phyloP scores from a whole-genome alignment of 1,284 basidiomycete species.

The Sutorius eximius region DNA sequence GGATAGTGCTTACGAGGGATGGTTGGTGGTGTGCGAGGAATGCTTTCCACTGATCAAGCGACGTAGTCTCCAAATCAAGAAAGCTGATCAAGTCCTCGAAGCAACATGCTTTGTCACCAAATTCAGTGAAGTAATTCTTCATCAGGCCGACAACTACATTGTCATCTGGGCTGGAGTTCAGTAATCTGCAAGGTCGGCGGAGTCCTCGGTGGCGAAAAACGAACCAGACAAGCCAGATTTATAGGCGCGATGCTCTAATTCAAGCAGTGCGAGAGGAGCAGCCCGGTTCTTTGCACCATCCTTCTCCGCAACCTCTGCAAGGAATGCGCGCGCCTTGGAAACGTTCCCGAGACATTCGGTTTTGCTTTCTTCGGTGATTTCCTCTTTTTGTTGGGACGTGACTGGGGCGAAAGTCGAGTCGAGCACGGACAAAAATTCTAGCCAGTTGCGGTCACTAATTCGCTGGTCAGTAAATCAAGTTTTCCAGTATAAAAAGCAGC shows the following conservation, averaged over 20 bases:
- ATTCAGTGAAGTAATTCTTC: constrained; percentile 67
- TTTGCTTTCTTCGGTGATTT: constrained; percentile 32
- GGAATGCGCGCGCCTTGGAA: constrained; percentile 49
- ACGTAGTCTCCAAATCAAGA: constrained; percentile 47
- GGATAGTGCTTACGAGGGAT: constrained; percentile 47
- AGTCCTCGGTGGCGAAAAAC: constrained; percentile 31
- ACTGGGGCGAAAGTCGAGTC: constrained; percentile 60
- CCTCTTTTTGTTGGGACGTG: constrained; percentile 26
- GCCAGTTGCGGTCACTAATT: constrained; percentile 79
- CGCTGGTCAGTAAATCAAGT: constrained; percentile 7
- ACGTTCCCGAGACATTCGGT: constrained; percentile 41
- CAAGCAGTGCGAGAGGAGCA: constrained; percentile 65
- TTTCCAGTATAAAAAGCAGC: not conserved
- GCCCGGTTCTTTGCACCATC: constrained; percentile 74
- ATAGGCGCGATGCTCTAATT: constrained; percentile 62
- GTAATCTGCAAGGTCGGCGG: not conserved
- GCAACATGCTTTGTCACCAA: constrained; percentile 81
- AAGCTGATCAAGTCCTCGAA: constrained; percentile 82
- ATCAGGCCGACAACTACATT: constrained; percentile 47
- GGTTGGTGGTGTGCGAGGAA: constrained; percentile 50
- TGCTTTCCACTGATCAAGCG: constrained; percentile 52
- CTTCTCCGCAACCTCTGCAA: constrained; percentile 53
- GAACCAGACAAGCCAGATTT: constrained; percentile 46
- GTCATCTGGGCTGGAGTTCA: constrained; percentile 40
- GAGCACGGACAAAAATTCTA: constrained; percentile 74